Base-by-base conservation (phyloP, 331 rosid genomes). In the Pyracantha coccinea region DNA sequence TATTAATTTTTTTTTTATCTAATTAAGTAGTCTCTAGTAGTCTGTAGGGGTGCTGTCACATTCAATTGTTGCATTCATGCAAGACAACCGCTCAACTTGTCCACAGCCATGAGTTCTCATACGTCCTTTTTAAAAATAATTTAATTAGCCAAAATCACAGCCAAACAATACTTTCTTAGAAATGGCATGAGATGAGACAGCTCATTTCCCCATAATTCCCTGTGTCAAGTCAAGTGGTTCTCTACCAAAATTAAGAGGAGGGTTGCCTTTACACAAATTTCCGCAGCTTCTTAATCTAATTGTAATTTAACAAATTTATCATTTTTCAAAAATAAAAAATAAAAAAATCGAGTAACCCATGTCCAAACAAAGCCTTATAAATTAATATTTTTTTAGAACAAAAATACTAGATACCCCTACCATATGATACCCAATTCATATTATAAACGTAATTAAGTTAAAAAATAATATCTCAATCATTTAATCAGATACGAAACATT, bases 21-120 rank as follows among this genome's bases (percentile, higher is more conserved):
- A 8, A n/a, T 20, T 25, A 5, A 60, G 8, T 27, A 61, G 20
- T 27, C 19, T 61, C 20, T 15, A 31, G 68, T 21, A 17, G 68
- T 61, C 35, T 27, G 38, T 61, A 63, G 45, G 68, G 45, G 24
- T 63, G 68, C 68, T 63, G 45, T 29, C 68, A 31, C 44, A 31
- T 24, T 63, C 68, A 15, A 63, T 79, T 71, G 86, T 80, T 81
- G 86, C 86, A 86, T 83, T 83, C 88, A 85, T 88, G 91, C 87
- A 87, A 86, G 88, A 83, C 88, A 87, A 78, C 89, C 88, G 77
- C 81, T 87, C 89, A 87, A 76, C 78, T 86, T 86, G 86, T 81
- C 88, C 82, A 80, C 62, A 75, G 66, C 84, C 84, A 83, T 74
- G 78, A 66, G 70, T 75, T 84, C 84, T 25, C 41, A 25, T 6